Base-by-base conservation (phyloP, 768 basidiomycete species). In the Exidia glandulosa region DNA sequence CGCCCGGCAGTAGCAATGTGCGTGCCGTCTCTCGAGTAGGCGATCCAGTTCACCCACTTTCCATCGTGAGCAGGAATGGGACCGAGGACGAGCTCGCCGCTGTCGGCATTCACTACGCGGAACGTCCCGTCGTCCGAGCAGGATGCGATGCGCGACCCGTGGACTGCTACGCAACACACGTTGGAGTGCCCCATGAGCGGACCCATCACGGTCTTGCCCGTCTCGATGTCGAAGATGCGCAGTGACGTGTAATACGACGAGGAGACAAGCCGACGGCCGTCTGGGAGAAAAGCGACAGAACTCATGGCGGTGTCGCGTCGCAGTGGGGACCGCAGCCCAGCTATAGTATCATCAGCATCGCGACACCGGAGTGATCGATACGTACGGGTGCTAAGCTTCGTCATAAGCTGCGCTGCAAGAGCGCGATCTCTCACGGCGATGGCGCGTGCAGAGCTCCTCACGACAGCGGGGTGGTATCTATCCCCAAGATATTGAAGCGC, bases 1-100 rank as follows among this genome's bases (percentile, higher is more conserved):
- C 67, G 60, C 25, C 67, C 68, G 2, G 67, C 72, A 7, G 73
- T 71, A 5, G 65, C 68, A 50, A 73, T 69, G 25, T 57, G 67
- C 31, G 36, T 57, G 3, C 62, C 69, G 19, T 60, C 52, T 0
- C 70, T 70, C 16, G 72, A 72, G 62, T 66, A 70, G 12, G 67
- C 64, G 10, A 69, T 32, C 31, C 13, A 32, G 16, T 19, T 6
- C 16, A 45, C 41, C 5, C 5, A 14, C 7, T 7, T 14, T 23
- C 16, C 7, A 10, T 45, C 6, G 19, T 19, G 9, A 19, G 6
- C 5, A 6, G 19, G 6, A 19, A 23, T 19, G 23, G 9, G 41
- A 45, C 41, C 41, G 41, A 6, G 12, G 19, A 19, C 41, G 2
- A 19, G 23, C 61, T 9, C 19, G 25, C 61, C 63, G 19, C 33